A percentile compares a stretch with the other conserved stretches of the same genome.
These are phyloP conservation scores for Sarcocystis neurona DNA, from an alignment of 169 alveolate species.

Conservation along the genomic window DNA sequence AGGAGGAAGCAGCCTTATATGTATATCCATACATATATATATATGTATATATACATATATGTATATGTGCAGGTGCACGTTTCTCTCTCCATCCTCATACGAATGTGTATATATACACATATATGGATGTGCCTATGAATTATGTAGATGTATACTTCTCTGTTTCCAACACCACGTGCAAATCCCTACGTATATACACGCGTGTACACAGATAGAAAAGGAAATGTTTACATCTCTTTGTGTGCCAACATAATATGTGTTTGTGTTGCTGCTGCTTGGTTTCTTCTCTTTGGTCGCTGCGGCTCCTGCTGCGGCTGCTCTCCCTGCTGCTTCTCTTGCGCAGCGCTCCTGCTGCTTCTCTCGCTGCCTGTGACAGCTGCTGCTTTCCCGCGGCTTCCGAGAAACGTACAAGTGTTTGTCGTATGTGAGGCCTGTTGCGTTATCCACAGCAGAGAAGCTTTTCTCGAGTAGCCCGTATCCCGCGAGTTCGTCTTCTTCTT, in stretches of 20 bases:
- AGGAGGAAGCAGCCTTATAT: no score
- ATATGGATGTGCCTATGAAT: not conserved
- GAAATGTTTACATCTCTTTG: no score
- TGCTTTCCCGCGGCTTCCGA: not conserved
- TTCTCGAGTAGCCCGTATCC: slow-evolving; percentile 29
- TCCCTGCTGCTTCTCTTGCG: no score
- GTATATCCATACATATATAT: not conserved
- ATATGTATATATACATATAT: not conserved
- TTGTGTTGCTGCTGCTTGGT: not conserved
- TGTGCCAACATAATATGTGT: not conserved
- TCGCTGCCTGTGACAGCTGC: not conserved
- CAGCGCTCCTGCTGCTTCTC: no score
- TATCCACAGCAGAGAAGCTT: slow-evolving; percentile 17
- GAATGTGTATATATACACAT: no score
- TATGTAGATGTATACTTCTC: not conserved
- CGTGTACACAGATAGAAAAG: no score
- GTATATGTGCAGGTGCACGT: no score
- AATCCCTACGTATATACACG: no score
- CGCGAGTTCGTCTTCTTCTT: slow-evolving; percentile 25
- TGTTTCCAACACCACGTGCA: no score
- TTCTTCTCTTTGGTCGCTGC: no score
- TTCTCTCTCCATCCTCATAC: not conserved
- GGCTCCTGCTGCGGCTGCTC: no score
- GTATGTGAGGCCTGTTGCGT: not conserved
- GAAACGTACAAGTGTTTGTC: slow-evolving; percentile 20